These are phyloP conservation scores for Caryocar brasiliense DNA, from an alignment of 441 rosid genomes.

Conservation along the genomic window DNA sequence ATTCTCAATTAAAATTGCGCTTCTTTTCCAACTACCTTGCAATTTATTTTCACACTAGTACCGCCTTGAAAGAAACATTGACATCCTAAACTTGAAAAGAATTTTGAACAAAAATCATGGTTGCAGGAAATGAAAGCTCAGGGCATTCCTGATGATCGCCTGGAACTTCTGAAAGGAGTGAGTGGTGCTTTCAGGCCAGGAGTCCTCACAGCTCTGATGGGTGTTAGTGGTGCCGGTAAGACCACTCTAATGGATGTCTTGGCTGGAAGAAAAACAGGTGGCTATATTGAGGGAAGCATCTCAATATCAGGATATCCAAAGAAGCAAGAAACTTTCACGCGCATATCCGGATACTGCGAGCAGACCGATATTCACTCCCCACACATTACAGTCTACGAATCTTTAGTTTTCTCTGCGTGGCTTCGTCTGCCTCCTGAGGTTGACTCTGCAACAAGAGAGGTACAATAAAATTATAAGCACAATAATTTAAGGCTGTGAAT, in stretches of 20 bases:
- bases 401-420: slow-evolving; percentile 65
- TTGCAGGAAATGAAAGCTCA: slow-evolving; percentile 53
- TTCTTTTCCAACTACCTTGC: too few relatives aligned
- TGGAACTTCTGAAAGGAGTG: slow-evolving; percentile 59
- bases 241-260: slow-evolving; percentile 73
- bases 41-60: too few relatives aligned
- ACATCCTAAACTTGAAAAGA: not conserved
- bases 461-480: slow-evolving; percentile 1
- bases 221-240: slow-evolving; percentile 89
- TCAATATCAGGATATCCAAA: slow-evolving; percentile 58
- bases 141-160: slow-evolving; percentile 42
- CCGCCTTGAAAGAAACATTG: too few relatives aligned
- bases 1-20: too few relatives aligned
- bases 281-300: slow-evolving; percentile 50
- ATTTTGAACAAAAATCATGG: not conserved
- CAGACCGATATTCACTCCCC: slow-evolving; percentile 75
- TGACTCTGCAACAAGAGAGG: slow-evolving; percentile 36
- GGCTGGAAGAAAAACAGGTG: slow-evolving; percentile 67
- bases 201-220: slow-evolving; percentile 85
- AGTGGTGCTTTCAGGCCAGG: slow-evolving; percentile 91
- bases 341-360: slow-evolving; percentile 66
- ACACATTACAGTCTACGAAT: slow-evolving; percentile 54
- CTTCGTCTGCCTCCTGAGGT: slow-evolving; percentile 51
- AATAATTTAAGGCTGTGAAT: not conserved
- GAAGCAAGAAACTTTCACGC: slow-evolving; percentile 61